Evolutionary conservation across 305 asterid genomes (phyloP).

Genomic region (Rubia occidens): DNA sequence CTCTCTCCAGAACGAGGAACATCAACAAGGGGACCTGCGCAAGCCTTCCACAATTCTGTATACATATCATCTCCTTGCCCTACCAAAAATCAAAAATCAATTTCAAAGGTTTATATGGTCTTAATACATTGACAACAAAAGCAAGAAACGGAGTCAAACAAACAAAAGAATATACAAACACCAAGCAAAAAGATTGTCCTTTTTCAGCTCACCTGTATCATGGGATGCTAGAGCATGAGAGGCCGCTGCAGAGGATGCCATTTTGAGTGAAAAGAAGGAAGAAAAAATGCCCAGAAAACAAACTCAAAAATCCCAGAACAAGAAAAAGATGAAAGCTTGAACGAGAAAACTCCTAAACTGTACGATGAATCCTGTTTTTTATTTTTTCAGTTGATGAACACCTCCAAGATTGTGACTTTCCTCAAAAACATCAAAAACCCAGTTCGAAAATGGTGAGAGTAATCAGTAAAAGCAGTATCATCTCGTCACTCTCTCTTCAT

Average conservation of each 20-base stretch:
- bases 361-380: constrained; percentile 14
- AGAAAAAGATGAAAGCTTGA: constrained; percentile 22
- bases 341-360: constrained; percentile 30
- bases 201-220: constrained; percentile 36
- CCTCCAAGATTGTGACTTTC: not conserved
- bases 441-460: not conserved
- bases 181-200: not conserved
- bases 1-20: constrained; percentile 48
- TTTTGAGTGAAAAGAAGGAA: constrained; percentile 37
- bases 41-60: constrained; percentile 69
- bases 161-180: not conserved
- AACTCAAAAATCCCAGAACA: not conserved
- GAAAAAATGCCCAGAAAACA: not conserved
- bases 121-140: not conserved
- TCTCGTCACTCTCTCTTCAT: not conserved
- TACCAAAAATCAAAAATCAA: constrained; percentile 17
- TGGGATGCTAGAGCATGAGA: constrained; percentile 15
- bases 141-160: not conserved
- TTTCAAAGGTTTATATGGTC: not conserved
- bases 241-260: constrained; percentile 20
- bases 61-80: constrained; percentile 45
- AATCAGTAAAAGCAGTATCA: not conserved
- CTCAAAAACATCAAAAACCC: not conserved
- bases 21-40: constrained; percentile 82
- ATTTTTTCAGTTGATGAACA: not conserved